Evolutionary conservation across 2,329 filamentous ascomycete genomes (phyloP).

Genomic region (Penicillium italicum): DNA sequence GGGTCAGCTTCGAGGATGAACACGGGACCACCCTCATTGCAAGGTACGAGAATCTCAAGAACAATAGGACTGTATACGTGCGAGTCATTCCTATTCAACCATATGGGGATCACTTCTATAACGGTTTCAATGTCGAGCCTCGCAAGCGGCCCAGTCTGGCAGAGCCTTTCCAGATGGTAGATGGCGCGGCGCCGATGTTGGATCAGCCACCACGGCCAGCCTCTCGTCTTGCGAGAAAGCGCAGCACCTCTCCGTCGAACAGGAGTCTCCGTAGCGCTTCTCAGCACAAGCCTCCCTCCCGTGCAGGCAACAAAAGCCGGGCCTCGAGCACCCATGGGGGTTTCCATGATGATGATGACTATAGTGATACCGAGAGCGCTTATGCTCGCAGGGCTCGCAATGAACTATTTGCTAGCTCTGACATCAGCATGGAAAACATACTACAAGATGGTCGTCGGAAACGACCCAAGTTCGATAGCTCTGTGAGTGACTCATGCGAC

Average conservation of each 20-base stretch:
- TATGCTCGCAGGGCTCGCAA: conserved; percentile 72
- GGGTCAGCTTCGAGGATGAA: conserved; percentile 92
- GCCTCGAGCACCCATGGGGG: conserved; percentile 58
- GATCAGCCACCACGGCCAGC: conserved; percentile 63
- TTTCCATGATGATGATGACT: conserved; percentile 69
- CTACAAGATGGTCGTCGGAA: conserved; percentile 94
- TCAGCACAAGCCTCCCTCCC: conserved; percentile 67
- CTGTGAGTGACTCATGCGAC: conserved; percentile 62
- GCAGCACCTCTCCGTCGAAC: conserved; percentile 72
- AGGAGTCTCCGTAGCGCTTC: conserved; percentile 75
- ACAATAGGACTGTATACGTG: conserved; percentile 92
- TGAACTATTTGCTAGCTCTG: conserved; percentile 86
- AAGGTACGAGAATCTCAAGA: conserved; percentile 88
- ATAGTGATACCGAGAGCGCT: conserved; percentile 83
- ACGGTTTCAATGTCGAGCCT: conserved; percentile 49
- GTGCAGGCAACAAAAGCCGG: conserved; percentile 64
- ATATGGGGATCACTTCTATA: conserved; percentile 47
- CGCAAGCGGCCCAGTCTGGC: conserved; percentile 59
- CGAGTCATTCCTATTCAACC: conserved; percentile 66
- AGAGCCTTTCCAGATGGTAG: conserved; percentile 62
- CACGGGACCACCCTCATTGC: conserved; percentile 88
- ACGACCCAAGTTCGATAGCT: conserved; percentile 91
- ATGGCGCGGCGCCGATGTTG: conserved; percentile 48
- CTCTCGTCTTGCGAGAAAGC: conserved; percentile 68
- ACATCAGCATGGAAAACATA: conserved; percentile 98